Percentiles rank a stretch among this genome's conserved stretches.
phyloP scores from a whole-genome alignment of 1,284 basidiomycete species.

The Ustilago hordei region DNA sequence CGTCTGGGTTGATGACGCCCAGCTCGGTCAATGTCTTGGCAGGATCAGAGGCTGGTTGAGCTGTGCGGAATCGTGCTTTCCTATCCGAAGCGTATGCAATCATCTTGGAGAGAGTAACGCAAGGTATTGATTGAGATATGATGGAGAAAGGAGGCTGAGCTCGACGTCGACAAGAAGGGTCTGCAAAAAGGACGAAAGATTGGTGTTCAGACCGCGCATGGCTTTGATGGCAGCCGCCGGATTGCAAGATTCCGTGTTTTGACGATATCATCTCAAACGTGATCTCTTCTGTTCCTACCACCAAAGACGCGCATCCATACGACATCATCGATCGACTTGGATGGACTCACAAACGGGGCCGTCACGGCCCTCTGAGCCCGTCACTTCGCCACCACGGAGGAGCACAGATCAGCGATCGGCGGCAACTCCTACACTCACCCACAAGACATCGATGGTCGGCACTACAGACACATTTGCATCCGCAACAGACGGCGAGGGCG shows the following conservation, averaged over 20 bases:
- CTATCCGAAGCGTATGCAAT: slow-evolving; percentile 8
- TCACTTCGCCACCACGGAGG: slow-evolving; percentile 3
- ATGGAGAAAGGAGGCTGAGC: not conserved
- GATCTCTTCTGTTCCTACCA: too few species aligned
- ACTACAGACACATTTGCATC: slow-evolving; percentile 40
- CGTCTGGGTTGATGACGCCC: slow-evolving; percentile 22
- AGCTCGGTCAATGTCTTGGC: slow-evolving; percentile 12
- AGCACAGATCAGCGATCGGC: slow-evolving; percentile 15
- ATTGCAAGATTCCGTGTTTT: not conserved
- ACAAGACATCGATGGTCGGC: slow-evolving; percentile 39
- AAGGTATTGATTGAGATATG: not conserved
- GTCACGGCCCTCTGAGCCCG: slow-evolving; percentile 10
- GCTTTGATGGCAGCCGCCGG: not conserved
- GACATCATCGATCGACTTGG: not conserved
- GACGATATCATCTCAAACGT: slow-evolving; percentile 2
- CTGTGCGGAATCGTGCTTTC: slow-evolving; percentile 11
- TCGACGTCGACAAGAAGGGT: not conserved
- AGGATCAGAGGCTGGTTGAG: slow-evolving; percentile 22
- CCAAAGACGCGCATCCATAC: not conserved
- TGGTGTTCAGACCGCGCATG: slow-evolving; percentile 14
- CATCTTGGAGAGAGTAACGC: not conserved
- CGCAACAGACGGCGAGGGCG: slow-evolving; percentile 37
- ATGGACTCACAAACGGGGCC: slow-evolving; percentile 19
- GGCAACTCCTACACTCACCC: slow-evolving; percentile 26
- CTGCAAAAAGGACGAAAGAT: not conserved